Base-by-base conservation (phyloP, 1,284 basidiomycete genomes). In the Malassezia globosa region DNA sequence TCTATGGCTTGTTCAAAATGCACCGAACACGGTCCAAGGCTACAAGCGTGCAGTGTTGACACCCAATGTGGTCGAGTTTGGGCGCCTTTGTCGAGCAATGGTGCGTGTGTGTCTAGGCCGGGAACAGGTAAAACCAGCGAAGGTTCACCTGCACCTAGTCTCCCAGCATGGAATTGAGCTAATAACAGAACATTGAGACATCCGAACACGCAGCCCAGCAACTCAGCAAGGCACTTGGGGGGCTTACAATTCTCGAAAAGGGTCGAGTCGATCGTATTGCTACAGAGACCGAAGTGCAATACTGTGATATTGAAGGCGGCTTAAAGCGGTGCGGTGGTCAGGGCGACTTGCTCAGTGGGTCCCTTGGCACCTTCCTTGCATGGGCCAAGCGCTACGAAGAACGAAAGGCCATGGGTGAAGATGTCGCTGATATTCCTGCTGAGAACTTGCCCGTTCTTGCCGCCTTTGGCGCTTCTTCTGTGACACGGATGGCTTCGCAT, bases 11-110 rank as follows among this genome's bases (percentile, higher is more conserved):
- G 74, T 86, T 37, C 83, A 85, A 24, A 79, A 84, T 61, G 82
- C 90, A 48, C 77, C 83, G 0, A 75, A 78, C 6, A 72, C 87
- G 37, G 80, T 97, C 46, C 77, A 78, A 58, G 87, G 87, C 1
- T 92, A 90, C 72, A 75, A 79, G 13, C 79, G 82, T 19, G 84
- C 82, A 0, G 81, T 92, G 2, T 74, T 96, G 35, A 97, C 94
- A 0, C 92, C 94, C 0, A 97, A 97, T 61, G 80, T 94, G 10
- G 84, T 87, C 55, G 92, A 97, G 72, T 96, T 97, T 73, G 81
- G 82, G 61, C 77, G 90, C 10, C 73, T 97, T 23, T 82, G 82
- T 54, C 81, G 87, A 48, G 78, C 79, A 51, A 74, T 85, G 42
- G 86, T 50, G 34, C 27, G 48, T 38, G 8, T 7, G 2, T 4